phyloP scores from a whole-genome alignment of 2,329 filamentous ascomycete species.

The Paraphaeosphaeria sporulosa region DNA sequence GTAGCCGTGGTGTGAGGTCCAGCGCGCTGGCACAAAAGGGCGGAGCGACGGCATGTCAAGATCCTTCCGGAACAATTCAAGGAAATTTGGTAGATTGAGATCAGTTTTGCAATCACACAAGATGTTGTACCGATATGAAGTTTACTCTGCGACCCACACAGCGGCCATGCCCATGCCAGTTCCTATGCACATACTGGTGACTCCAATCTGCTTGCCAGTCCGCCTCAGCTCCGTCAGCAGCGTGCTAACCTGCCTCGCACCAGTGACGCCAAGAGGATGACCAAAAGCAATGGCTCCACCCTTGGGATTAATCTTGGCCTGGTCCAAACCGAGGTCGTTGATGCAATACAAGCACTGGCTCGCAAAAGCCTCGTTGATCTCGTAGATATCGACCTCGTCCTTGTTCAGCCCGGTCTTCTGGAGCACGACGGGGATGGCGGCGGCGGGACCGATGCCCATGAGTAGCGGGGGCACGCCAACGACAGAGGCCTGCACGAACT shows the following conservation, averaged over 20 bases:
- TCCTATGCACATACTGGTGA: constrained; percentile 95
- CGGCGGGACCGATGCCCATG: constrained; percentile 96
- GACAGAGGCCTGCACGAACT: constrained; percentile 85
- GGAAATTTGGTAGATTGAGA: background rate
- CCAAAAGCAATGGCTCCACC: constrained; percentile 96
- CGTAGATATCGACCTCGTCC: constrained; percentile 91
- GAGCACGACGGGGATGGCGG: constrained; percentile 91
- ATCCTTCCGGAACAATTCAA: background rate
- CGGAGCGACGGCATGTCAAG: too few relatives aligned
- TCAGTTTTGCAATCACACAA: constrained; percentile 17
- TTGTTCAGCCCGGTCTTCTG: constrained; percentile 84
- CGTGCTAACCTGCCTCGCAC: constrained; percentile 91
- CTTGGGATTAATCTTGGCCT: constrained; percentile 95
- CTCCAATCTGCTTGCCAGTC: constrained; percentile 82
- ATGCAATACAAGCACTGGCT: constrained; percentile 94
- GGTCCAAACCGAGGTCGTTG: constrained; percentile 82
- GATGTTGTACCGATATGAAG: constrained; percentile 4
- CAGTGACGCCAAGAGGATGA: constrained; percentile 93
- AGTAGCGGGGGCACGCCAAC: constrained; percentile 91
- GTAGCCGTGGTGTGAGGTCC: too few relatives aligned
- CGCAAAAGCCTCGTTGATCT: constrained; percentile 99
- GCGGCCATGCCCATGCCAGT: constrained; percentile 98
- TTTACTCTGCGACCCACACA: constrained; percentile 92
- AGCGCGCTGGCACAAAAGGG: too few relatives aligned
- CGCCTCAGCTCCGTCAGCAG: constrained; percentile 88